Conservation (phyloP, 768 basidiomycete genomes). For the Lactifluus volemus region DNA sequence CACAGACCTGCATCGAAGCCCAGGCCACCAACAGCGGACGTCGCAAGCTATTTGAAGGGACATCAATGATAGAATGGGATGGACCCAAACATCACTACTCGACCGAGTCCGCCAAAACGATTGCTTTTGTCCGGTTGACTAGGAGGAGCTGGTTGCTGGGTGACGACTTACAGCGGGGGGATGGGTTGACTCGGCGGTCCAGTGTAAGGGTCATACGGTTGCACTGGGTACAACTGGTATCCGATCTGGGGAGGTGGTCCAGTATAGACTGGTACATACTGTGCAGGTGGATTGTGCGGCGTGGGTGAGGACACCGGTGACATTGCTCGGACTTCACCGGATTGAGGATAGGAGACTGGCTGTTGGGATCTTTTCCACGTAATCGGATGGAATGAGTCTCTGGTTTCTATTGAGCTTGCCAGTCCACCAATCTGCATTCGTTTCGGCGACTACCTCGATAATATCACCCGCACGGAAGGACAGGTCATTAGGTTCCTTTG, state of each 20-base stretch:
- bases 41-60: slow-evolving; percentile 26
- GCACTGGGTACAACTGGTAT: slow-evolving; percentile 20
- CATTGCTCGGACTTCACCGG: slow-evolving; percentile 1
- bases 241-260: slow-evolving; percentile 20
- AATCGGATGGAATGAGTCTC: slow-evolving; percentile 71
- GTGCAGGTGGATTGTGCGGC: slow-evolving; percentile 29
- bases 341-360: slow-evolving; percentile 20
- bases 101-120: slow-evolving; percentile 11
- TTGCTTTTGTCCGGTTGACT: slow-evolving; percentile 2
- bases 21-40: slow-evolving; percentile 48
- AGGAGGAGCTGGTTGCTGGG: slow-evolving; percentile 22
- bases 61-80: neutral
- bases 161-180: slow-evolving; percentile 15
- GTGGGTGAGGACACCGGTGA: slow-evolving; percentile 3
- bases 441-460: slow-evolving; percentile 71
- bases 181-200: slow-evolving; percentile 19
- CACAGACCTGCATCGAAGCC: slow-evolving; percentile 67
- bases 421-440: slow-evolving; percentile 84
- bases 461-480: slow-evolving; percentile 68
- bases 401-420: slow-evolving; percentile 54
- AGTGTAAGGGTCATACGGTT: slow-evolving; percentile 12
- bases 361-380: slow-evolving; percentile 50
- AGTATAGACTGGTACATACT: slow-evolving; percentile 29
- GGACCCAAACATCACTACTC: slow-evolving; percentile 6
- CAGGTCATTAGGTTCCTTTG: slow-evolving; percentile 70